Percentiles rank a stretch among this genome's conserved stretches.
Evolutionary conservation across 306 rosid genomes (phyloP).

Genomic region (Mimosa pudica): DNA sequence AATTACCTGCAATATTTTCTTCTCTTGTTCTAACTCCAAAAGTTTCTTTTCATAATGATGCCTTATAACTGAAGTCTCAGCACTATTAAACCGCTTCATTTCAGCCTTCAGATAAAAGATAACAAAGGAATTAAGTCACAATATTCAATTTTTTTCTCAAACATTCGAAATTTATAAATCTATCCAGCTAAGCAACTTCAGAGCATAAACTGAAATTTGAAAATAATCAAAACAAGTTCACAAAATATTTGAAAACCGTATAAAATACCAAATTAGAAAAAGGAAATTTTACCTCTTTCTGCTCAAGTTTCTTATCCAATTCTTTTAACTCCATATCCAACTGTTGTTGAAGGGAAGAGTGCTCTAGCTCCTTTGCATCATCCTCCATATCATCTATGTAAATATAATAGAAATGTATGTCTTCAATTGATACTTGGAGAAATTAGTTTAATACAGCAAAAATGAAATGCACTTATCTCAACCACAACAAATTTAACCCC

Average conservation of each 20-base stretch:
- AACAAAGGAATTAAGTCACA: conserved; percentile 14
- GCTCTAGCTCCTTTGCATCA: conserved; percentile 85
- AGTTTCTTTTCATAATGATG: conserved; percentile 94
- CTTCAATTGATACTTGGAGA: not conserved
- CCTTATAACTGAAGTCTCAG: conserved; percentile 71
- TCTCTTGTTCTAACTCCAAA: conserved; percentile 83
- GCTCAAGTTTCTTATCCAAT: conserved; percentile 89
- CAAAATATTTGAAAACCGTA: not conserved
- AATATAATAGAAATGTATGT: conserved; percentile 14
- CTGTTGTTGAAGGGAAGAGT: conserved; percentile 90
- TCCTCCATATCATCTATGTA: conserved; percentile 66
- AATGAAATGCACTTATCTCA: not conserved
- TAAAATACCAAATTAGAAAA: conserved; percentile 9
- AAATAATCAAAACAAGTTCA: conserved; percentile 5
- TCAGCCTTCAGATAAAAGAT: conserved; percentile 65
- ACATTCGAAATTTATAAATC: not conserved
- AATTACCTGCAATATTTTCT: conserved; percentile 78
- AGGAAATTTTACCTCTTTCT: conserved; percentile 74
- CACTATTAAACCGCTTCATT: conserved; percentile 71
- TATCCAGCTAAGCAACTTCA: not conserved
- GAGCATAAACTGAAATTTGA: not conserved
- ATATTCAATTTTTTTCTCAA: not conserved
- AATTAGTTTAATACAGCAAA: conserved; percentile 20
- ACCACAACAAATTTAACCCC: conserved; percentile 13
- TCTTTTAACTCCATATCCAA: conserved; percentile 86